Base-by-base conservation (phyloP, 257 asterid species). In the Penstemon davidsonii region DNA sequence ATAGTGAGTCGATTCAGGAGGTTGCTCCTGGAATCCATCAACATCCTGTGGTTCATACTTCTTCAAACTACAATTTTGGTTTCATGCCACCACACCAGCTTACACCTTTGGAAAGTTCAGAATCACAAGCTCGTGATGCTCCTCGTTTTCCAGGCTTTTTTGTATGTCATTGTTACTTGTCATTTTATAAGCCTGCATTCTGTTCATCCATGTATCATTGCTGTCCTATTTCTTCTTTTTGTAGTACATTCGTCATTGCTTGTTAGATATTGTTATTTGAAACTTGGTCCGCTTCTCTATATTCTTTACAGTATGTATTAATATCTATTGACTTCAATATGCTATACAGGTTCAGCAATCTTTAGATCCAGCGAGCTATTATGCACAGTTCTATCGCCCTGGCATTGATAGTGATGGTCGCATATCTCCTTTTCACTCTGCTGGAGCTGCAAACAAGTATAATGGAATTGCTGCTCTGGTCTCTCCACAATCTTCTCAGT, bases 351-450 rank as follows among this genome's bases (percentile, higher is more conserved):
- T 88, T 71, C 98, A 87, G 13, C 98, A 84, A 70, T 74, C 91
- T 61, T 71, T 82, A 78, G 96, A 89, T 77, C 96, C 91, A 56
- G 82, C 95, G n/a, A 83, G 71, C 72, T 92, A 86, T 72, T 89
- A 89, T 76, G 86, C 96, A 36, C 98, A 87, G 62, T 73, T 81
- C 73, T 86, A 86, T 79, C 90, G 86, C 69, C 62, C 94, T 18
- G 80, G 85, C 68, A 73, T 84, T 70, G 95, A 87, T 60, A 67
- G 66, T 70, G 92, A 89, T 76, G 96, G 96, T 40, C 92, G 88
- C 42, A 73, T 89, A 59, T 91, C 98, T 45, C 96, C 95, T 42
- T 85, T 87, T 61, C 91, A 77, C 69, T 45, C 90, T 62, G 83
- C 82, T 69, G 95, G 84, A 76, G 80, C 82, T 73, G 82, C 87